phyloP scores from a whole-genome alignment of 371 early-diverging fungal species.

The Paraphysoderma sedebokerense region DNA sequence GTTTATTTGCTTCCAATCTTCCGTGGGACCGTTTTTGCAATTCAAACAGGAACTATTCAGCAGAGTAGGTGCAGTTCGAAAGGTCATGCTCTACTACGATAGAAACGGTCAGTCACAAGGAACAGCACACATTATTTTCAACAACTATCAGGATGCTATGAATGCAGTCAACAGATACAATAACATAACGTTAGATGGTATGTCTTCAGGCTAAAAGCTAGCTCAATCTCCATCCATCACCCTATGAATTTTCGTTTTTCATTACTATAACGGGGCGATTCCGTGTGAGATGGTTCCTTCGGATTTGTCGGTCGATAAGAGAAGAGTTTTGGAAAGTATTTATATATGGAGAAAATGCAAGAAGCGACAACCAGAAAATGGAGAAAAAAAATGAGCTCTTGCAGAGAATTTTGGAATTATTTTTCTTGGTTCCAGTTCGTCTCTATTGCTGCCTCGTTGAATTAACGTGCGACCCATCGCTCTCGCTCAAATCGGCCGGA shows the following conservation, averaged over 20 bases:
- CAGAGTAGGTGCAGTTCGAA: constrained; percentile 39
- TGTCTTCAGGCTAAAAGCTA: neutral
- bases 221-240: neutral
- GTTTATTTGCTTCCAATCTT: neutral
- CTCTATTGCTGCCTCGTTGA: too few relatives aligned
- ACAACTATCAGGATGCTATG: constrained; percentile 30
- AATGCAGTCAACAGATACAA: constrained; percentile 43
- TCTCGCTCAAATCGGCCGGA: neutral
- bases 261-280: neutral
- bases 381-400: too few relatives aligned
- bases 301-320: neutral
- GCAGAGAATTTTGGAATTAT: too few relatives aligned
- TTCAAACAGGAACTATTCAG: constrained; percentile 18
- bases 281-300: neutral
- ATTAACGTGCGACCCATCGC: too few relatives aligned
- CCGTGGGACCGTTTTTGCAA: constrained; percentile 1
- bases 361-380: too few relatives aligned
- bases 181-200: constrained; percentile 46
- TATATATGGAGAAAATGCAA: too few relatives aligned
- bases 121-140: constrained; percentile 45
- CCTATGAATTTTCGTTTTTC: neutral
- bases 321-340: too few relatives aligned
- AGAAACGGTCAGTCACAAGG: constrained; percentile 49
- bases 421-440: too few relatives aligned
- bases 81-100: constrained; percentile 48